These are phyloP conservation scores for Verticillium alfalfae DNA, from an alignment of 2,329 filamentous ascomycete species.

Conservation along the genomic window DNA sequence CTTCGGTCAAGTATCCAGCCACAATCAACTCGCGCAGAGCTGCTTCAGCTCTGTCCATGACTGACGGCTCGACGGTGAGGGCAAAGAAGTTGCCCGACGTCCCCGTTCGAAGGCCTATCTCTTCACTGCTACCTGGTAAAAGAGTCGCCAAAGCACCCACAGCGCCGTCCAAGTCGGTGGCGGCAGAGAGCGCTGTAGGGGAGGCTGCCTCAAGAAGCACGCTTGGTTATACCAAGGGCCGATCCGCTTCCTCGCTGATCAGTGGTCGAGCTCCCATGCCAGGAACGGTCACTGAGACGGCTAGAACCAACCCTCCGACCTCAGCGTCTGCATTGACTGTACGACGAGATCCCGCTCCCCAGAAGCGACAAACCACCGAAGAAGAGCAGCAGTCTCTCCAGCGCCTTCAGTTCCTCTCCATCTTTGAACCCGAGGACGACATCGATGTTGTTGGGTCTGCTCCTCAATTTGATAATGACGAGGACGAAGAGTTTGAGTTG, in stretches of 20 bases:
- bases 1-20: conserved; percentile 10
- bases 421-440: conserved; percentile 48
- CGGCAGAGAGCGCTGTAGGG: conserved; percentile 55
- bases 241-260: conserved; percentile 45
- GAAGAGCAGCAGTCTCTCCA: conserved; percentile 21
- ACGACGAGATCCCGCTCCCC: conserved; percentile 8
- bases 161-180: conserved; percentile 36
- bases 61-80: conserved; percentile 14
- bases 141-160: conserved; percentile 29
- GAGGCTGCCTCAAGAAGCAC: conserved; percentile 71
- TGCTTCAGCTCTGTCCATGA: conserved; percentile 45
- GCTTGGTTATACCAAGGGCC: conserved; percentile 78
- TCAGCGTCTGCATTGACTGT: neutral
- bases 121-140: conserved; percentile 21
- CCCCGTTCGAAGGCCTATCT: conserved; percentile 18
- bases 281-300: conserved; percentile 2
- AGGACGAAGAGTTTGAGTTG: conserved; percentile 52
- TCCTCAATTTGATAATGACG: conserved; percentile 32
- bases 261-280: conserved; percentile 10
- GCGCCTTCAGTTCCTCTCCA: conserved; percentile 49
- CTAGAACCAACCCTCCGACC: neutral
- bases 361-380: conserved; percentile 18
- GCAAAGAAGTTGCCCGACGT: conserved; percentile 8
- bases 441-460: conserved; percentile 31
- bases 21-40: conserved; percentile 43